Percentiles rank a stretch among this genome's conserved stretches.
phyloP scores from a whole-genome alignment of 257 asterid species.

The Plantago elongata region DNA sequence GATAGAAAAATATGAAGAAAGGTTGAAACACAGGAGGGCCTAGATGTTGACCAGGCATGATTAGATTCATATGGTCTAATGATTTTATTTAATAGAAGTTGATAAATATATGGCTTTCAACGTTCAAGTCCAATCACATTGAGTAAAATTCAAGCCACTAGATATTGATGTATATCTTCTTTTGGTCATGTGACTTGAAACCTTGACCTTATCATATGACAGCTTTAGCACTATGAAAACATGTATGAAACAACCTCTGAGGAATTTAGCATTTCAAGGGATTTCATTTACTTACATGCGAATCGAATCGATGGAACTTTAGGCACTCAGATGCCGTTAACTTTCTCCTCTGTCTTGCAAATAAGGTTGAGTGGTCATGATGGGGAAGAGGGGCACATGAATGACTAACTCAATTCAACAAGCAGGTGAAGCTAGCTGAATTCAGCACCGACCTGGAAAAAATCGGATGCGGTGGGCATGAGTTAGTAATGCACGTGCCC shows the following conservation, averaged over 20 bases:
- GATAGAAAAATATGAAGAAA: background rate
- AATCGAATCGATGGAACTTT: no score
- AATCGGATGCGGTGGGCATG: conserved; percentile 14
- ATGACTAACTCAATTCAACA: conserved; percentile 34
- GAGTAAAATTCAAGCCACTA: background rate
- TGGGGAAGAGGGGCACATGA: conserved; percentile 69
- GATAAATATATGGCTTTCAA: conserved; percentile 12
- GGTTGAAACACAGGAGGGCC: background rate
- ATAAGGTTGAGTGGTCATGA: conserved; percentile 50
- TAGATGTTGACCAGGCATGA: background rate
- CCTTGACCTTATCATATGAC: background rate
- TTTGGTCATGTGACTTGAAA: conserved; percentile 2
- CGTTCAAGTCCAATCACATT: background rate
- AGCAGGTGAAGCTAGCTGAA: background rate
- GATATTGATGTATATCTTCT: conserved; percentile 18
- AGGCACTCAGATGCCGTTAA: background rate
- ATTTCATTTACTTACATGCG: no score
- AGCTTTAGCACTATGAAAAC: background rate
- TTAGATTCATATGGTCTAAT: conserved; percentile 5
- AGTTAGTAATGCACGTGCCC: conserved; percentile 98
- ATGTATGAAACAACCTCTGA: background rate
- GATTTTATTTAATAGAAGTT: background rate
- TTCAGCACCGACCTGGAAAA: background rate
- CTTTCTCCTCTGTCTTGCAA: background rate
- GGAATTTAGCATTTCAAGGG: no score